Base-by-base conservation (phyloP, 75 land plant species). In the Pinus tabuliformis region DNA sequence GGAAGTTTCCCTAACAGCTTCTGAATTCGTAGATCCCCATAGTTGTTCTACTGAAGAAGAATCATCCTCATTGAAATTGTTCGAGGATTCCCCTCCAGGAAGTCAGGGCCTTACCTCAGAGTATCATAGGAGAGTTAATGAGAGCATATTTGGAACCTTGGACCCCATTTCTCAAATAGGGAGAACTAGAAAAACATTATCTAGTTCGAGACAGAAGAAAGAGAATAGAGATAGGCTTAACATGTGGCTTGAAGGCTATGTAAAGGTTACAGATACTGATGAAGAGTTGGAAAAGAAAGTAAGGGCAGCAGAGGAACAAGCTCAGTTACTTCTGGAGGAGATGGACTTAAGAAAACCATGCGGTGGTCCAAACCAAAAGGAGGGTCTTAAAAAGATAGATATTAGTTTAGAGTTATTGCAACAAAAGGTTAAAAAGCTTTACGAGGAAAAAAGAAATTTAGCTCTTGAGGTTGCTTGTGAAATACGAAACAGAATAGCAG, bases 401-500 rank as follows among this genome's bases (percentile, higher is more conserved):
- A 73, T 62, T 20, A 49, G 79, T 30, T n/a, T 83, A 58, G 73
- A 77, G 17, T 18, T 93, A 79, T 42, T 81, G 71, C 84, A 84
- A 18, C 83, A 84, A 18, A 77, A 77, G 57, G 79, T 91, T 54
- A 73, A 76, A 70, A 79, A 62, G 3, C 76, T 89, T 24, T 72
- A 72, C 3, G 86, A 90, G 42, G 98, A 95, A 56, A 85, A 79
- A 57, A 75, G 72, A 20, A 80, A 73, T 42, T 82, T 95, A 81
- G 89, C 86, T 58, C 57, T 82, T 11, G 91, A 95, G 65, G 85
- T 93, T 65, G 84, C 86, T 57, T 28, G 78, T 52, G 85, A 88
- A 74, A 61, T 95, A 12, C 78, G 88, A 56, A 71, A 68, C 28
- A 77, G 86, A 22, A 76, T 89, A 56, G 70, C 83, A 24, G 98